A percentile compares a stretch with the other conserved stretches of the same genome.
Evolutionary conservation across 176 grass and related monocot genomes (phyloP).

Genomic region (Musa itinerans): DNA sequence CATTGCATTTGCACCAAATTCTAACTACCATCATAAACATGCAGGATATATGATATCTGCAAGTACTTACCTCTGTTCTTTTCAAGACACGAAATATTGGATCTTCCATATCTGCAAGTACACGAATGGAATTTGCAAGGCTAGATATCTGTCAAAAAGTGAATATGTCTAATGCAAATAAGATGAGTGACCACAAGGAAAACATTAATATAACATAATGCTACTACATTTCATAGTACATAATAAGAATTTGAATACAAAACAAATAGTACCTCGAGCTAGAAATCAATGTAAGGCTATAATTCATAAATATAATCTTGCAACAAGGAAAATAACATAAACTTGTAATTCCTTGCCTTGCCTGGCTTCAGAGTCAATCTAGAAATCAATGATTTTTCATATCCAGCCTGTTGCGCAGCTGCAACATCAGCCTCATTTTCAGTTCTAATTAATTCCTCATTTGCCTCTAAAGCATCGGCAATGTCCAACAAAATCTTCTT

Average conservation of each 20-base stretch:
- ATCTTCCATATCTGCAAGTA: constrained; percentile 87
- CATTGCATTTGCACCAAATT: background rate
- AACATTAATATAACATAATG: too few relatives aligned
- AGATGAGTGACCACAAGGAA: background rate
- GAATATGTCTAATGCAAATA: background rate
- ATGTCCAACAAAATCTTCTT: constrained; percentile 79
- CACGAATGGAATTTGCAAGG: constrained; percentile 73
- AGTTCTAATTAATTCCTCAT: constrained; percentile 50
- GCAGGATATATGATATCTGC: background rate
- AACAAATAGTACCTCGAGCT: background rate
- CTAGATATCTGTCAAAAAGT: constrained; percentile 59
- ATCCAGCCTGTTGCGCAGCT: constrained; percentile 60
- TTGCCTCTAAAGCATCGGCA: constrained; percentile 75
- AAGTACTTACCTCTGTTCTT: constrained; percentile 58
- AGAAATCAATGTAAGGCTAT: constrained; percentile 1
- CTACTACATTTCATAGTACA: too few relatives aligned
- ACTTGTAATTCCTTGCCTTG: constrained; percentile 40
- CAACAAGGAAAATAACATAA: background rate
- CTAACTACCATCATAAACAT: background rate
- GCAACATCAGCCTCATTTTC: constrained; percentile 84
- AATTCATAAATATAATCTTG: background rate
- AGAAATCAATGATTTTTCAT: constrained; percentile 64
- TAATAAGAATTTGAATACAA: too few relatives aligned
- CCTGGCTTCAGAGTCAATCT: constrained; percentile 77
- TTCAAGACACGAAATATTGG: constrained; percentile 73